phyloP scores from a whole-genome alignment of 2,329 filamentous ascomycete genomes.

The Penicillium oxalicum region DNA sequence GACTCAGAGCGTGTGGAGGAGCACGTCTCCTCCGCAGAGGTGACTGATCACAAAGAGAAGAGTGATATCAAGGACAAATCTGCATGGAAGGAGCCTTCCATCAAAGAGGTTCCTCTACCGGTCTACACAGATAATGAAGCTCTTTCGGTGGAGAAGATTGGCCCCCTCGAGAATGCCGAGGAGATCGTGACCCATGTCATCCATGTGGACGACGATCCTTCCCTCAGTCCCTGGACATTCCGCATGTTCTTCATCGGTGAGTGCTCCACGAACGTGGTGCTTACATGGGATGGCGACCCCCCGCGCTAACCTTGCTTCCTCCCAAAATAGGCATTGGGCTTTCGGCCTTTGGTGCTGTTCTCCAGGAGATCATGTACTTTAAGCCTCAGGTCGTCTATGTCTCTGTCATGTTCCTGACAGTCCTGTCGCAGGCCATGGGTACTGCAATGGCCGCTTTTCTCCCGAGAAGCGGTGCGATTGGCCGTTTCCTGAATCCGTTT shows the following conservation, averaged over 20 bases:
- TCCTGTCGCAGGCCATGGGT: slow-evolving; percentile 42
- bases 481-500: slow-evolving; percentile 36
- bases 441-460: slow-evolving; percentile 35
- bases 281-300: no score
- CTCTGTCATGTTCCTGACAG: slow-evolving; percentile 41
- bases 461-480: slow-evolving; percentile 30
- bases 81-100: background rate
- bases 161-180: background rate
- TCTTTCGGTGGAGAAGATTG: background rate
- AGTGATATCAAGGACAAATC: background rate
- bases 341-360: slow-evolving; percentile 34
- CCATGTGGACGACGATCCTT: slow-evolving; percentile 33
- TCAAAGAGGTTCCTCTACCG: background rate
- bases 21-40: background rate
- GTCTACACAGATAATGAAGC: background rate
- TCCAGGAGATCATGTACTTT: slow-evolving; percentile 45
- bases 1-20: background rate
- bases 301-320: no score
- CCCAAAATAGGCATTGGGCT: slow-evolving; percentile 25
- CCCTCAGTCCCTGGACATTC: slow-evolving; percentile 35
- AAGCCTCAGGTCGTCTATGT: slow-evolving; percentile 45
- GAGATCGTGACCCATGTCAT: background rate
- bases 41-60: background rate
- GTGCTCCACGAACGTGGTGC: background rate
- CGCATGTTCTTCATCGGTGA: slow-evolving; percentile 36